Base-by-base conservation (phyloP, 2,329 filamentous ascomycete species). In the Dothiorella sarmentorum region DNA sequence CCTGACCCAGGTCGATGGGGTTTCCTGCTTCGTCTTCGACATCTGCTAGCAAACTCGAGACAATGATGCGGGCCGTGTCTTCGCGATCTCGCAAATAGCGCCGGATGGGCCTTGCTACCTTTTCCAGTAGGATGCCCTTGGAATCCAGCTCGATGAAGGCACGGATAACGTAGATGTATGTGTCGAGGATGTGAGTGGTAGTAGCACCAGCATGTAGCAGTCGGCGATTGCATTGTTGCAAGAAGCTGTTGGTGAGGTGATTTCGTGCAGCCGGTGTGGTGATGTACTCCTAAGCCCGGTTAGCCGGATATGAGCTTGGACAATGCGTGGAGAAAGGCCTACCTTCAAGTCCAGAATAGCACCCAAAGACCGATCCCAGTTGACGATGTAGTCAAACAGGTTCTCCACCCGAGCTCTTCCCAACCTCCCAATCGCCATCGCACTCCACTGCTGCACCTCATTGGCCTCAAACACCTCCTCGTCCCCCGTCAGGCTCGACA, bases 121-220 rank as follows among this genome's bases (percentile, higher is more conserved):
- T 82, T 66, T 89, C 86, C 3, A 93, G 79, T 6, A 93, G 76
- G 1, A 93, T 89, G 62, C 90, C 89, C 51, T 89, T 90, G 51
- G 88, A 82, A 66, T 93, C 89, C 3, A 93, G 78, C 24, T 84
- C 82, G 66, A 90, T 86, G 64, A 92, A 91, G 0, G 87, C 86
- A 60, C 85, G 84, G 61, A 93, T 92, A 75, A 92, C 87, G 63
- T 84, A 85, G 60, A 92, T 89, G 71, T 93, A 93, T 2, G 88
- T 85, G 64, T 86, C 85, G 51, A 93, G 71, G 31, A 93, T 90
- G 61, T 90, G 84, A 3, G 89, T 80, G 1, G 89, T 92, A 17
- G 88, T 91, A 38, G 87, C 82, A 2, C 88, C 89, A 1, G 89
- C 86, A 66, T 93, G 88, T 10, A 94, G 76, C 7, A 95, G 75